Evolutionary conservation across 2,329 filamentous ascomycete species (phyloP), one percentile per base, ranked within the genome.

Genomic region (Chlorencoelia australis): DNA sequence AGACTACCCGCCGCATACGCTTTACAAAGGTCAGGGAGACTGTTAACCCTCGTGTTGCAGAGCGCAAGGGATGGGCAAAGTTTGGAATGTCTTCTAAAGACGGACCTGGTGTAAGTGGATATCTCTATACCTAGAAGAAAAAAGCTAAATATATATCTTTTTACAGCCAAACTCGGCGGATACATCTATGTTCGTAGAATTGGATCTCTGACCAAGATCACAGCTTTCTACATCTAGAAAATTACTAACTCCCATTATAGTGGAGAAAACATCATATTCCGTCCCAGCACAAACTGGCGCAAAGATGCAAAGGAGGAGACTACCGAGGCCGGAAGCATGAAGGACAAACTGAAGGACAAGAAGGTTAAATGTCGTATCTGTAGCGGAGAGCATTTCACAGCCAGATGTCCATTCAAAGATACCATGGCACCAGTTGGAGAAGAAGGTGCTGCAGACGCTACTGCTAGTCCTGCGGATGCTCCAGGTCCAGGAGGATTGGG

Each of bases 291-390:
- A 53, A 94, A 93, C 72, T 98, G 87, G 88, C 89, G 88, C 69
- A 79, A 83, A 57, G 84, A 84, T 50, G 80, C 82, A 59, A 84
- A 85, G 66, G 82, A 82, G 60, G 83, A 89, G 66, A 73, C 76
- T 66, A 75, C 73, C 56, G 82, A 84, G 62, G 78, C 81, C 54
- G 76, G 82, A 65, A 71, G 71, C 54, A 74, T 82, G 67, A 83
- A 83, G 67, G 75, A 80, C 59, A 81, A 84, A 68, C 73, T 96
- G 57, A 94, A 91, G 76, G 88, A 95, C 69, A 94, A 95, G 77
- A 93, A 95, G 71, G 93, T 98, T 72, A 96, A 96, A 75, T 98
- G 91, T 67, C 83, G 91, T 73, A 96, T 98, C 61, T 98, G 91
- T 69, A 84, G 80, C 60, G 91, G 89, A 59, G 91, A 98, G 71